Evolutionary conservation across 2,329 filamentous ascomycete species (phyloP).

Genomic region (Ampelomyces quisqualis): DNA sequence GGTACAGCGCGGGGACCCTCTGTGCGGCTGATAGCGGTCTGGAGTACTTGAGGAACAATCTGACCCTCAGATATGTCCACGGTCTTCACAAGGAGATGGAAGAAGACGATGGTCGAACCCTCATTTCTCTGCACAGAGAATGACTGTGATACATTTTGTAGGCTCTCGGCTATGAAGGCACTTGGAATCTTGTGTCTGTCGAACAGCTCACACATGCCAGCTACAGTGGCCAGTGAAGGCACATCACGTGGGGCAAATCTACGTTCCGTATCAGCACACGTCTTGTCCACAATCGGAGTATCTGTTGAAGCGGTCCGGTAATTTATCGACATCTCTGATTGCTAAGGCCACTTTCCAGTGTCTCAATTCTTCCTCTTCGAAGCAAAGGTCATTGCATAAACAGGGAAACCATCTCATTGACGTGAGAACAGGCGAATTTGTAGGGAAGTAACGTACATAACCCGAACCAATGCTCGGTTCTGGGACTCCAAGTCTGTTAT

Average conservation of each 20-base stretch:
- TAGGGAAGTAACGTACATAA: conserved; percentile 17
- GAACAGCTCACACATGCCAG: conserved; percentile 20
- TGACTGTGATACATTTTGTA: conserved; percentile 30
- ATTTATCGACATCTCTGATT: too few relatives aligned
- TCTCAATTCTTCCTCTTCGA: too few relatives aligned
- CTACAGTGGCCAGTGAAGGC: conserved; percentile 9
- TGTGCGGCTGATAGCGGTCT: too few relatives aligned
- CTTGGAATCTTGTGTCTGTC: conserved; percentile 23
- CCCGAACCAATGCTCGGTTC: conserved; percentile 13
- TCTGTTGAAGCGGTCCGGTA: too few relatives aligned
- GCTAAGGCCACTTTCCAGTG: too few relatives aligned
- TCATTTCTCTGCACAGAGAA: conserved; percentile 26
- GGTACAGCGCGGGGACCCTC: not conserved
- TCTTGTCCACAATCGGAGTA: too few relatives aligned
- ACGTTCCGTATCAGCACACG: conserved; percentile 6
- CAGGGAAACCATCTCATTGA: too few relatives aligned
- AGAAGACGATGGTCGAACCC: conserved; percentile 25
- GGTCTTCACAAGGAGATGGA: conserved; percentile 34
- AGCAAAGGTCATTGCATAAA: too few relatives aligned
- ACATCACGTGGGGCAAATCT: conserved; percentile 30
- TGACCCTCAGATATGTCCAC: conserved; percentile 11
- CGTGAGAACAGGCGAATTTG: too few relatives aligned
- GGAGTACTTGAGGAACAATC: too few relatives aligned
- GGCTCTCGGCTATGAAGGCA: conserved; percentile 27
- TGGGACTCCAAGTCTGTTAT: conserved; percentile 9